Evolutionary conservation across 2,329 filamentous ascomycete species (phyloP), one percentile per base, ranked within the genome.

Genomic region (Daldinia sp.): DNA sequence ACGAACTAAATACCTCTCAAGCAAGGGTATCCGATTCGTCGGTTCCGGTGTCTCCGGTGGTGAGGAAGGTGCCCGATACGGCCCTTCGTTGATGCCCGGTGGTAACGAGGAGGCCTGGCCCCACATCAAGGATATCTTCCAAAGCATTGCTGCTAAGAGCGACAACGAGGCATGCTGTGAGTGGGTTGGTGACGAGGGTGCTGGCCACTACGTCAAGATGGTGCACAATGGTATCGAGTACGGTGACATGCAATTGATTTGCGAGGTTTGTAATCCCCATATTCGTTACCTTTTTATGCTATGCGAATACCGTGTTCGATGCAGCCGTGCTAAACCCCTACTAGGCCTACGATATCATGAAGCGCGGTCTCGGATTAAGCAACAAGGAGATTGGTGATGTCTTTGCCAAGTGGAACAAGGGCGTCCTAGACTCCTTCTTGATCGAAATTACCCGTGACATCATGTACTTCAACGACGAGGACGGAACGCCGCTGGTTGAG

Each of bases 151-250:
- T 73, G 96, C 96, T 83, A 98, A 99, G 90, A 97, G 93, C 83
- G 95, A 98, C 79, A 91, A 91, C 78, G 96, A 99, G 89, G 86
- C 96, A 74, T 99, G 96, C 90, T 99, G 96, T 81, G 96, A 99
- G 85, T 99, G 96, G 96, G 96, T 99, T 78, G 96, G 96, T 86
- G 96, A 98, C 85, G 94, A 98, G 84, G 96, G 96, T 90, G 93
- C 96, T 85, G 96, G 96, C 78, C 96, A 99, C 91, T 99, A 98
- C 88, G 95, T 99, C 88, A 99, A 99, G 93, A 99, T 99, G 96
- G 96, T 99, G 73, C 96, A 99, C 92, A 99, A 99, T 86, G 96
- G 96, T 89, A 99, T 99, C 78, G 96, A 99, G 87, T 99, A 99
- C 82, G 96, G 96, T 90, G 96, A 99, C 87, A 99, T 99, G 96